These are phyloP conservation scores for Lophium mytilinum DNA, from an alignment of 495 filamentous ascomycete genomes.

Conservation along the genomic window DNA sequence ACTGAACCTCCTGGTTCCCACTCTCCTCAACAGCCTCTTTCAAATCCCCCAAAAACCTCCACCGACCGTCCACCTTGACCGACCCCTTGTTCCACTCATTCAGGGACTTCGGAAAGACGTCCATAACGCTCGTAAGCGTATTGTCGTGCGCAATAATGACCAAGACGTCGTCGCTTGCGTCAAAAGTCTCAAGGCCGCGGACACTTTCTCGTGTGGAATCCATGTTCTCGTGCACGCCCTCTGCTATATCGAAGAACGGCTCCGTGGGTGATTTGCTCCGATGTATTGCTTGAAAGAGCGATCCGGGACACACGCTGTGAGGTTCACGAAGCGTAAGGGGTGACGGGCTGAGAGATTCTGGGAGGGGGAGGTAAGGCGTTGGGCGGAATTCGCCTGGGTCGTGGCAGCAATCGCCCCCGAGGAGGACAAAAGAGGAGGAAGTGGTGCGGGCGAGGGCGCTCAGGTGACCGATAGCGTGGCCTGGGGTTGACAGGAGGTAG, in stretches of 20 bases:
- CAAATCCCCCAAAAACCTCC: not conserved
- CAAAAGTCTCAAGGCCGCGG: not conserved
- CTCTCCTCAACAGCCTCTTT: not conserved
- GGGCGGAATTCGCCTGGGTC: constrained; percentile 46
- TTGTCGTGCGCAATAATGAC: constrained; percentile 1
- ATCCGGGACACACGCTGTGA: constrained; percentile 32
- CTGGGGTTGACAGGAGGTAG: constrained; percentile 46
- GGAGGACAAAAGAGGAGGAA: constrained; percentile 42
- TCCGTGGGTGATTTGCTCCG: constrained; percentile 18
- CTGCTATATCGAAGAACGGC: constrained; percentile 33
- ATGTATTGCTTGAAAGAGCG: constrained; percentile 33
- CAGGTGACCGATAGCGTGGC: constrained; percentile 49
- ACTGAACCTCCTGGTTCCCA: no score
- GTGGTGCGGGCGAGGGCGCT: constrained; percentile 46
- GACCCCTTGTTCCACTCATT: not conserved
- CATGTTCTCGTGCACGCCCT: not conserved
- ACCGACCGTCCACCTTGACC: not conserved
- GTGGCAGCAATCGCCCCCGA: constrained; percentile 48
- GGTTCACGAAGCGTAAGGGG: constrained; percentile 24
- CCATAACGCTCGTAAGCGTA: not conserved
- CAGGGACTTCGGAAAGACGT: not conserved
- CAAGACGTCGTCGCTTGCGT: not conserved
- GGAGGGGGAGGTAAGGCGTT: constrained; percentile 39
- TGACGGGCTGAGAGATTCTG: constrained; percentile 34
- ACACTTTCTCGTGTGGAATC: not conserved